Evolutionary conservation across 495 filamentous ascomycete genomes (phyloP).

Genomic region (Trichoderma orchidacearum): DNA sequence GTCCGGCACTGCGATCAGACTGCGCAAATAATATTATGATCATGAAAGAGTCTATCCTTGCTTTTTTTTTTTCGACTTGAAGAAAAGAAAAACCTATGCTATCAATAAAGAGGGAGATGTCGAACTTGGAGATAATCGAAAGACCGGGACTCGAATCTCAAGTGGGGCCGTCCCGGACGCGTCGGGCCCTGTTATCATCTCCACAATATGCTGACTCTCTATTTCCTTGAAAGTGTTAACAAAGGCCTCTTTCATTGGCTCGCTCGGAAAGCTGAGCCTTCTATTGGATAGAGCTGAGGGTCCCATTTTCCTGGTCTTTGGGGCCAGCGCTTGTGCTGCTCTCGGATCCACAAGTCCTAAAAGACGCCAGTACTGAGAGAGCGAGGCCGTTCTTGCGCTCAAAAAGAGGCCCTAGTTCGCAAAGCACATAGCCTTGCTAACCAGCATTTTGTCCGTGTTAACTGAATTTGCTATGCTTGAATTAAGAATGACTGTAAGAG

Average conservation of each 20-base stretch:
- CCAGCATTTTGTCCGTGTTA: too few relatives aligned
- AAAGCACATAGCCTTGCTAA: too few relatives aligned
- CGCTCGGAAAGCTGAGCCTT: neutral
- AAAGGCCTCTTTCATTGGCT: neutral
- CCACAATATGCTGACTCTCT: neutral
- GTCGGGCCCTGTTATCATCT: neutral
- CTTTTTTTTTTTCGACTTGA: neutral
- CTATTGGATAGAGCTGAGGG: conserved; percentile 21
- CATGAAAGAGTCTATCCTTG: neutral
- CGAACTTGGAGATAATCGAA: neutral
- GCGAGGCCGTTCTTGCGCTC: too few relatives aligned
- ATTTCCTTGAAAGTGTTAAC: neutral
- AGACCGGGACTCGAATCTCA: neutral
- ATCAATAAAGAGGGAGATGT: neutral
- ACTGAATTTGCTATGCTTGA: too few relatives aligned
- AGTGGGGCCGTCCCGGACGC: neutral
- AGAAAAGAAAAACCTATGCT: neutral
- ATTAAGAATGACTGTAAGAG: too few relatives aligned
- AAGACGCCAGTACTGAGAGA: too few relatives aligned
- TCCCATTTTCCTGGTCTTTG: too few relatives aligned
- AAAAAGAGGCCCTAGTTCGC: too few relatives aligned
- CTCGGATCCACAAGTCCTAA: too few relatives aligned
- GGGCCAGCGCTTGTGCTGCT: too few relatives aligned
- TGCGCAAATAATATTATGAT: neutral
- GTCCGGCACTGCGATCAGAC: neutral